phyloP scores from a whole-genome alignment of 352 stramenopile species.

The Phytophthora litchii region DNA sequence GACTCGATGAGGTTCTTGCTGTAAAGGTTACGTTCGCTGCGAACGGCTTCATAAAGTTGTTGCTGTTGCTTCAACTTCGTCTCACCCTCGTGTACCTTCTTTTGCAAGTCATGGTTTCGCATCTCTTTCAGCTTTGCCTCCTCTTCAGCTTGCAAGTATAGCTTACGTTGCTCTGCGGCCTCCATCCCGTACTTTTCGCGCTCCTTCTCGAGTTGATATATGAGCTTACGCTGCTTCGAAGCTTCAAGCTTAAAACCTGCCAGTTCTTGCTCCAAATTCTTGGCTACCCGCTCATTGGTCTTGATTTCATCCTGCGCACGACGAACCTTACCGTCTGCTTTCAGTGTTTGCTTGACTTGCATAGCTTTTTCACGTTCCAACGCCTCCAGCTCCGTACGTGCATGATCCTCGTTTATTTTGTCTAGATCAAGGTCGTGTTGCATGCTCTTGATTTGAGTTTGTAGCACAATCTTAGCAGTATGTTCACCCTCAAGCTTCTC shows the following conservation, averaged over 20 bases:
- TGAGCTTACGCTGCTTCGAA: constrained; percentile 89
- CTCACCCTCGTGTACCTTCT: constrained; percentile 91
- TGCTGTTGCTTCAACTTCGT: constrained; percentile 97
- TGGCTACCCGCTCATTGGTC: constrained; percentile 92
- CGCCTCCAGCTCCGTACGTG: constrained; percentile 76
- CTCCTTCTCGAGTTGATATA: constrained; percentile 93
- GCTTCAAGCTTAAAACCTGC: constrained; percentile 87
- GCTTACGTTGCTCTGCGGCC: constrained; percentile 80
- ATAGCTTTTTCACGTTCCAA: constrained; percentile 90
- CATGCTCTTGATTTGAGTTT: constrained; percentile 85
- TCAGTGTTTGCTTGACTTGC: constrained; percentile 82
- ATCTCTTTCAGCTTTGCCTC: constrained; percentile 84
- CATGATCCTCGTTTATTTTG: constrained; percentile 79
- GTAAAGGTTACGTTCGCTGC: constrained; percentile 95
- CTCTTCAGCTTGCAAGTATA: constrained; percentile 86
- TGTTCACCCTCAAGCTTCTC: constrained; percentile 92
- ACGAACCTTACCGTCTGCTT: constrained; percentile 86
- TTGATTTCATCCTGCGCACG: constrained; percentile 91
- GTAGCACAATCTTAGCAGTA: constrained; percentile 79
- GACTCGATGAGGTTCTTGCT: constrained; percentile 96
- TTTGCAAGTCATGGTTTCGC: constrained; percentile 83
- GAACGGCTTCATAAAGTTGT: constrained; percentile 95
- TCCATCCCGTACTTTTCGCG: constrained; percentile 92
- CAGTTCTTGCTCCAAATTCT: constrained; percentile 84
- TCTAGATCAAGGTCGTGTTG: constrained; percentile 81